These are phyloP conservation scores for Tetracentron sinense DNA, from an alignment of 164 flowering plant species.

Conservation along the genomic window DNA sequence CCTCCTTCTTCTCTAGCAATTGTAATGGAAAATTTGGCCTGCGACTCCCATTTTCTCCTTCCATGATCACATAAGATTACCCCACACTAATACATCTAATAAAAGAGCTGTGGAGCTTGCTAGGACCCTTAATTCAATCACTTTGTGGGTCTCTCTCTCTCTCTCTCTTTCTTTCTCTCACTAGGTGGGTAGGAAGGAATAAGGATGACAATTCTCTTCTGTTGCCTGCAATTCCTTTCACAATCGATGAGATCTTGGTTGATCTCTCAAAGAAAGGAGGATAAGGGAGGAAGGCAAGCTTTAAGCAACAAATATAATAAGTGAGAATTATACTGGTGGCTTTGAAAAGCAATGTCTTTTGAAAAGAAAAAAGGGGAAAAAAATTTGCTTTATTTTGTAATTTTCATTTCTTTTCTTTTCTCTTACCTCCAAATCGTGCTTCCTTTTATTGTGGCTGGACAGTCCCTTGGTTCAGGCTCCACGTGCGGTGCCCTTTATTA, in stretches of 20 bases:
- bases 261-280: constrained; percentile 19
- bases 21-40: too few species aligned
- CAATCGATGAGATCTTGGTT: constrained; percentile 7
- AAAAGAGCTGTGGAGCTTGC: constrained; percentile 8
- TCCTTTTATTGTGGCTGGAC: constrained; percentile 46
- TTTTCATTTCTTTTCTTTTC: constrained; percentile 7
- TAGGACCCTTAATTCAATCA: constrained; percentile 22
- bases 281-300: constrained; percentile 34
- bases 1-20: constrained; percentile 59
- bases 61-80: constrained; percentile 1
- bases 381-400: constrained; percentile 1
- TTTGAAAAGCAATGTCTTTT: constrained; percentile 27
- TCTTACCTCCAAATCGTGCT: constrained; percentile 5
- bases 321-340: constrained; percentile 48
- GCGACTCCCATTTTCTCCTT: too few species aligned
- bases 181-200: constrained; percentile 4
- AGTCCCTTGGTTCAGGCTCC: constrained; percentile 71
- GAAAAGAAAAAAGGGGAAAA: too few species aligned
- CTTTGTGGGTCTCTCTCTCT: constrained; percentile 33
- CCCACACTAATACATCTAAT: background rate
- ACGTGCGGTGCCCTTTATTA: constrained; percentile 77
- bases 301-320: constrained; percentile 68
- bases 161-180: too few species aligned
- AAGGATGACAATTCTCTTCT: background rate
- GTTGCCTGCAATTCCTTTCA: constrained; percentile 13